phyloP scores from a whole-genome alignment of 257 asterid genomes.

The Solanum arcanum region DNA sequence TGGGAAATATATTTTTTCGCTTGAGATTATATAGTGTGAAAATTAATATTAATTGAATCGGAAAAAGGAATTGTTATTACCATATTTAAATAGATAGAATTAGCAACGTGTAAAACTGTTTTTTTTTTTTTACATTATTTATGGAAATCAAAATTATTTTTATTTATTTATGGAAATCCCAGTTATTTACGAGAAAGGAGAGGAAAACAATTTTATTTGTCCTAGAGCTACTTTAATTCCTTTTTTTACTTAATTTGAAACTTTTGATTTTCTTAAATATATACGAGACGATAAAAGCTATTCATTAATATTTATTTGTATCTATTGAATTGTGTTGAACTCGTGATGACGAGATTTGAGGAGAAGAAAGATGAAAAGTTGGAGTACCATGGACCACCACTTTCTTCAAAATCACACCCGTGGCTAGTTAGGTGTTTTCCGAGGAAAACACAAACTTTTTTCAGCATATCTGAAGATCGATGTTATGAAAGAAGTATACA shows the following conservation, averaged over 20 bases:
- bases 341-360: background rate
- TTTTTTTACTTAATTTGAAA: background rate
- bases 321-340: no score
- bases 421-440: no score
- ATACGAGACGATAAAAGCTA: no score
- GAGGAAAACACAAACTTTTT: no score
- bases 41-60: background rate
- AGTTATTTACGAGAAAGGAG: background rate
- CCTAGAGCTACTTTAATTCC: background rate
- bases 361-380: background rate
- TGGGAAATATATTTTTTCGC: background rate
- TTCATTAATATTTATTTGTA: no score
- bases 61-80: background rate
- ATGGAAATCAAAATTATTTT: no score
- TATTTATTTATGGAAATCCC: background rate
- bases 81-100: background rate
- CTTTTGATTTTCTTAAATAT: no score
- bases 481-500: background rate
- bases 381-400: no score
- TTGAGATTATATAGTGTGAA: background rate
- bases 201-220: background rate
- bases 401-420: no score
- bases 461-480: background rate
- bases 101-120: background rate
- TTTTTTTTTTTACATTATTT: background rate